Evolutionary conservation across 768 basidiomycete genomes (phyloP).

Genomic region (Suillus alpinus): DNA sequence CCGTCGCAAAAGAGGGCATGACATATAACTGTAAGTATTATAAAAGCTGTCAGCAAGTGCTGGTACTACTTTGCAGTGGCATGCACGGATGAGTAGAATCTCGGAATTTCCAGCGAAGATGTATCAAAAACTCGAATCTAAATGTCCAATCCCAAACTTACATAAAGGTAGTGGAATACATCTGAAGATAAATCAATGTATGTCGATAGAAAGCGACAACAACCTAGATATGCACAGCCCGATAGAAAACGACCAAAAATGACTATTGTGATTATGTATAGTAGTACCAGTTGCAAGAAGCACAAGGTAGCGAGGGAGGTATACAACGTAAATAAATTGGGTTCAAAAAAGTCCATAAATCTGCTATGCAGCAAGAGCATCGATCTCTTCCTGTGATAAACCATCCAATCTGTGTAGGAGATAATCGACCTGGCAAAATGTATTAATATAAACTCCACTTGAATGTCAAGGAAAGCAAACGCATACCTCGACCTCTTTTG

Average conservation of each 20-base stretch:
- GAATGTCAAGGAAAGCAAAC: conserved; percentile 9
- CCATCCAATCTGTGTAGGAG: conserved; percentile 88
- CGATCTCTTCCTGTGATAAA: conserved; percentile 76
- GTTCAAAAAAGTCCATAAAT: background rate
- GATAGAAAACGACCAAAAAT: background rate
- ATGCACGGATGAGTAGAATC: background rate
- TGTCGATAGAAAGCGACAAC: background rate
- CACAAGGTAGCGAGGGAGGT: background rate
- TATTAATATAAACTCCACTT: background rate
- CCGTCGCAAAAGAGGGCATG: too few relatives aligned
- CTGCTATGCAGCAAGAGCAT: conserved; percentile 43
- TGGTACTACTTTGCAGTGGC: background rate
- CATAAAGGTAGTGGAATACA: background rate
- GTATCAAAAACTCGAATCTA: background rate
- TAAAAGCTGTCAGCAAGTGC: background rate
- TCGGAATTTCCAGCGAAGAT: background rate
- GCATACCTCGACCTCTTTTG: conserved; percentile 95
- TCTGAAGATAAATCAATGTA: background rate
- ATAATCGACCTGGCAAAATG: conserved; percentile 77
- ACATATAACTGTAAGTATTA: background rate
- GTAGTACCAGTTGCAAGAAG: background rate
- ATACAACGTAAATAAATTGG: background rate
- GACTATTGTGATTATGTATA: background rate
- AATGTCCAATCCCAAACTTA: background rate
- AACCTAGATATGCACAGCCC: too few relatives aligned